Evolutionary conservation across 805 yeast species (phyloP).

Genomic region (Hermanozyma aechmeae): DNA sequence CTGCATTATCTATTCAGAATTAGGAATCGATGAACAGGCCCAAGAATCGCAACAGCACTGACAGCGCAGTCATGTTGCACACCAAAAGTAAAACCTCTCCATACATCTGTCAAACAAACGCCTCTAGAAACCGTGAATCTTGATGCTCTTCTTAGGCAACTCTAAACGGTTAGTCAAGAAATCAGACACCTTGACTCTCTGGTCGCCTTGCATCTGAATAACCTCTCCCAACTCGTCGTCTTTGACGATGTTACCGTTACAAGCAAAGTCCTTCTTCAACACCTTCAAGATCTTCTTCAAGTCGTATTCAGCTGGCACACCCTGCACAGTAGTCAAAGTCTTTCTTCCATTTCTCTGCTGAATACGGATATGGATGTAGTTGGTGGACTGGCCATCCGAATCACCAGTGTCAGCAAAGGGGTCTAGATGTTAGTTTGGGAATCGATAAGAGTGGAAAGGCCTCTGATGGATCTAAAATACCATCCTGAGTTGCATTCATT

Average conservation of each 20-base stretch:
- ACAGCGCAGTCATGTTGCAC: too few relatives aligned
- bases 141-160: conserved; percentile 91
- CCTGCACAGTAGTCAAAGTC: conserved; percentile 97
- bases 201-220: conserved; percentile 98
- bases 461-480: background rate
- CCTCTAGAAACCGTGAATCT: conserved; percentile 98
- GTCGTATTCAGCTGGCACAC: conserved; percentile 92
- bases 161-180: conserved; percentile 80
- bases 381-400: conserved; percentile 93
- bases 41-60: too few relatives aligned
- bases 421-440: conserved; percentile 35
- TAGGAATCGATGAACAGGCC: too few relatives aligned
- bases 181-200: conserved; percentile 92
- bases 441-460: background rate
- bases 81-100: too few relatives aligned
- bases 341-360: conserved; percentile 99
- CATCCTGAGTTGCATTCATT: background rate
- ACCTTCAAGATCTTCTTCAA: conserved; percentile 88
- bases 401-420: conserved; percentile 99
- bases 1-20: too few relatives aligned
- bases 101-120: too few relatives aligned
- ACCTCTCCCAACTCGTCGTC: conserved; percentile 95
- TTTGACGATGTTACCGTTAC: conserved; percentile 96
- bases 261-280: conserved; percentile 95
- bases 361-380: conserved; percentile 95